Percentiles rank a stretch among this genome's conserved stretches.
Conservation (phyloP, 148 eudicot species). For the Fagopyrum esculentum region DNA sequence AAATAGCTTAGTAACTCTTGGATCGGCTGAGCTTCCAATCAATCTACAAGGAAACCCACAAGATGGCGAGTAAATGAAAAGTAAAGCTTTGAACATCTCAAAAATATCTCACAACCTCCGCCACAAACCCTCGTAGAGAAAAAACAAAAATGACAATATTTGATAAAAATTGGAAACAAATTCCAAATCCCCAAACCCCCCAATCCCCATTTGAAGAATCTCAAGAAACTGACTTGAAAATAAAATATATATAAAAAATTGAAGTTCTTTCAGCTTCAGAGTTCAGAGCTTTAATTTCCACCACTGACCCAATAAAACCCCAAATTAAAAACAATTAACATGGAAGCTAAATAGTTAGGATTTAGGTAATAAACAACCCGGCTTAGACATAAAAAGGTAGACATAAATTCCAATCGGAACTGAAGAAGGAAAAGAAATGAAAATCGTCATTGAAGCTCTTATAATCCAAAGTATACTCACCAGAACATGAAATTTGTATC, state of each 20-base stretch:
- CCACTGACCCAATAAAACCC: not conserved
- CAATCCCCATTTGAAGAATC: constrained; percentile 11
- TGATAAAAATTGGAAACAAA: not conserved
- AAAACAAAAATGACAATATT: not conserved
- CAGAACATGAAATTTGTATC: not conserved
- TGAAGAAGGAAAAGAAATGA: constrained; percentile 19
- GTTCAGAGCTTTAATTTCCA: not conserved
- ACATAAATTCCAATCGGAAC: constrained; percentile 5
- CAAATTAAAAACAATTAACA: not conserved
- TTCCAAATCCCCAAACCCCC: constrained; percentile 8
- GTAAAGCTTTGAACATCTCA: not conserved
- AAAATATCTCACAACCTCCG: constrained; percentile 8
- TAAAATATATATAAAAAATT: not conserved
- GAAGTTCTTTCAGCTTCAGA: not conserved
- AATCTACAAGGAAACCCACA: constrained; percentile 22
- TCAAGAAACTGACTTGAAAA: not conserved
- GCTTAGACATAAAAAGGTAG: constrained; percentile 2
- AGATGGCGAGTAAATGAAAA: constrained; percentile 12
- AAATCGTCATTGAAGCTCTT: constrained; percentile 6
- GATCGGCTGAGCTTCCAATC: constrained; percentile 26
- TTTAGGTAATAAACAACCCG: not conserved
- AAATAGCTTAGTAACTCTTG: constrained; percentile 16
- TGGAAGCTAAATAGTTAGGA: not conserved
- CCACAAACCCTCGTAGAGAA: not conserved
- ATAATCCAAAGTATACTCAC: constrained; percentile 8